Evolutionary conservation across 192 early-diverging fungal species (phyloP).

Genomic region (Coemansia furcata): DNA sequence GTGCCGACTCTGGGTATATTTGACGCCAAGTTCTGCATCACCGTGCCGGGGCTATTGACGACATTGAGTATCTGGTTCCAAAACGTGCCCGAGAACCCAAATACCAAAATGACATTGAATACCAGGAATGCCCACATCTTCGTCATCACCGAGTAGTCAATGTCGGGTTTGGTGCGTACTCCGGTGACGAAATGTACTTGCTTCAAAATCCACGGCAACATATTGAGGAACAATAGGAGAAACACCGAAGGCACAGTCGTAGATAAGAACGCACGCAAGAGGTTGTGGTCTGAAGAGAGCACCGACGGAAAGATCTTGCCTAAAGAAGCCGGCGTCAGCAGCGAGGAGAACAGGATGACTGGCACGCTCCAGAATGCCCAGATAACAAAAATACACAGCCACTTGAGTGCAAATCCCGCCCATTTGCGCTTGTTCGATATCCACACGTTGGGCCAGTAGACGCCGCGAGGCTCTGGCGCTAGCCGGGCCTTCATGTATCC

Average conservation of each 20-base stretch:
- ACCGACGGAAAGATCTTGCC: conserved; percentile 62
- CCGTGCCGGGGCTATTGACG: conserved; percentile 59
- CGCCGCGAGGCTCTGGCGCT: conserved; percentile 75
- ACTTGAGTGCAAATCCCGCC: conserved; percentile 55
- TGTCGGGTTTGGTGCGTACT: conserved; percentile 41
- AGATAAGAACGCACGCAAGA: conserved; percentile 62
- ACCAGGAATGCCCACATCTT: conserved; percentile 77
- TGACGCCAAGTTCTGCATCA: conserved; percentile 62
- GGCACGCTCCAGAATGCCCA: conserved; percentile 78
- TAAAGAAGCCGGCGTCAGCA: conserved; percentile 62
- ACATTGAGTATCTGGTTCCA: conserved; percentile 64
- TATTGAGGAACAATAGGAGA: conserved; percentile 65
- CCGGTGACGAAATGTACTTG: conserved; percentile 45
- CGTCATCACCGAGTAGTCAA: conserved; percentile 56
- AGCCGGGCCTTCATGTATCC: conserved; percentile 60
- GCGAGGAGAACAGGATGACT: conserved; percentile 63
- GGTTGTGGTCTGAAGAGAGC: conserved; percentile 50
- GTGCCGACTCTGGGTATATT: conserved; percentile 69
- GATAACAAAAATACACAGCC: conserved; percentile 59
- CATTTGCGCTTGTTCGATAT: conserved; percentile 57
- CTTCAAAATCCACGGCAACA: conserved; percentile 69
- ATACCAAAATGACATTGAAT: conserved; percentile 72
- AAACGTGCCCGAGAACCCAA: conserved; percentile 69
- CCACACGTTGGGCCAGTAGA: conserved; percentile 74
- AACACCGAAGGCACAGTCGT: conserved; percentile 71